Conservation (phyloP, 345 rosid species). For the Salix viminalis region DNA sequence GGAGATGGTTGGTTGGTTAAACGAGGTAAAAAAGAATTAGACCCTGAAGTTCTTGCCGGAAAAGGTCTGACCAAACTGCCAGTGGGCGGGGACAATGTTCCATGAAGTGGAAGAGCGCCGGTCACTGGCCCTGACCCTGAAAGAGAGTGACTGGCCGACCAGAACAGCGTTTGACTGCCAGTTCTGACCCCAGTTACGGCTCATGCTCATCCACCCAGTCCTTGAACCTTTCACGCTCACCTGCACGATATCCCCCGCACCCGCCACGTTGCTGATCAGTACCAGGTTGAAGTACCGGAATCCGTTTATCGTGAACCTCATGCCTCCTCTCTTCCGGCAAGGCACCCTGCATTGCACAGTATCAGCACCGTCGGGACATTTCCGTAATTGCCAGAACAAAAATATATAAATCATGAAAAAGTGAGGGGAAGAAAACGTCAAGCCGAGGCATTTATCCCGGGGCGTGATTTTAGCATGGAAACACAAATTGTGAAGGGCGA, state of each 20-base stretch:
- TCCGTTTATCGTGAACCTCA: constrained; percentile 86
- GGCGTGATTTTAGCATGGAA: not conserved
- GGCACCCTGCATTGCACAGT: constrained; percentile 52
- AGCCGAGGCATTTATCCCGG: not conserved
- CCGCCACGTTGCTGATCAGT: constrained; percentile 82
- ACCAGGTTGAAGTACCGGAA: constrained; percentile 96
- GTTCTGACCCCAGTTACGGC: constrained; percentile 98
- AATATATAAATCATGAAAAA: not conserved
- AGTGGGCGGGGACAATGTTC: constrained; percentile 67
- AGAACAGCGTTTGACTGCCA: constrained; percentile 87
- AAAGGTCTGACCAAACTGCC: constrained; percentile 99
- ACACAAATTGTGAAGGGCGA: not conserved
- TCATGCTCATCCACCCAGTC: constrained; percentile 77
- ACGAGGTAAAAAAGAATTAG: constrained; percentile 16
- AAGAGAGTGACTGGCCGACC: constrained; percentile 81
- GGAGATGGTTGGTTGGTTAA: not conserved
- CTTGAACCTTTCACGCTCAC: constrained; percentile 70
- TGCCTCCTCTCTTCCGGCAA: constrained; percentile 87
- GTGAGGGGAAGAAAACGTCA: not conserved
- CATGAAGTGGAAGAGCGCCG: constrained; percentile 70
- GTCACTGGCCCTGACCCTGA: constrained; percentile 77
- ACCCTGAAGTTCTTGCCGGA: constrained; percentile 80
- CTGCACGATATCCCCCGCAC: constrained; percentile 78
- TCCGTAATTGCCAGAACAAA: not conserved
- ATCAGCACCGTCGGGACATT: not conserved